phyloP scores from a whole-genome alignment of 2,329 filamentous ascomycete species.

The Epichloe hybrida region DNA sequence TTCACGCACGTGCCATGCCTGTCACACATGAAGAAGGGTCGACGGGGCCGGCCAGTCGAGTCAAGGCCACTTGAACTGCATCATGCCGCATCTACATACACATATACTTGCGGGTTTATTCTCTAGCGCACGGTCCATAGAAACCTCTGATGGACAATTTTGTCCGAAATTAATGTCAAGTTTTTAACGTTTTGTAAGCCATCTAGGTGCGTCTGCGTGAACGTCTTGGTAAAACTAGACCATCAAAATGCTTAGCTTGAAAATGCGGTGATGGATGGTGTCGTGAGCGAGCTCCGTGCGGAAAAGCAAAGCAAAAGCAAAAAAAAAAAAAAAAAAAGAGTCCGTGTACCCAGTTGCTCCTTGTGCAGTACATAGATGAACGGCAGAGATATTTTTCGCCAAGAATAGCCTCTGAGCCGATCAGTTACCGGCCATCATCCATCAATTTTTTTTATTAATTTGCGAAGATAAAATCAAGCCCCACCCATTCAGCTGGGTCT shows the following conservation, averaged over 20 bases:
- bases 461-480: not conserved
- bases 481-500: not conserved
- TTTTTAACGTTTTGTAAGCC: not conserved
- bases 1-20: not conserved
- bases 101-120: conserved; percentile 1
- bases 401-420: no score
- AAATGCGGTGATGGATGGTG: not conserved
- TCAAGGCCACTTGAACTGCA: not conserved
- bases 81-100: conserved; percentile 1
- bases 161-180: not conserved
- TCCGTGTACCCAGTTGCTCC: not conserved
- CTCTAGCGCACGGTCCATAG: conserved; percentile 3
- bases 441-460: no score
- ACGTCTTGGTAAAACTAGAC: not conserved
- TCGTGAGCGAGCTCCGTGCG: not conserved
- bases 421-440: no score
- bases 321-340: not conserved
- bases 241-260: not conserved
- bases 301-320: no score
- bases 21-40: not conserved
- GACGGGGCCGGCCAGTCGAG: not conserved
- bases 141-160: not conserved
- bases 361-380: no score
- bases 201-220: not conserved
- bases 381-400: no score